Evolutionary conservation across 495 filamentous ascomycete species (phyloP), one percentile per base, ranked within the genome.

Genomic region (Glonium stellatum): DNA sequence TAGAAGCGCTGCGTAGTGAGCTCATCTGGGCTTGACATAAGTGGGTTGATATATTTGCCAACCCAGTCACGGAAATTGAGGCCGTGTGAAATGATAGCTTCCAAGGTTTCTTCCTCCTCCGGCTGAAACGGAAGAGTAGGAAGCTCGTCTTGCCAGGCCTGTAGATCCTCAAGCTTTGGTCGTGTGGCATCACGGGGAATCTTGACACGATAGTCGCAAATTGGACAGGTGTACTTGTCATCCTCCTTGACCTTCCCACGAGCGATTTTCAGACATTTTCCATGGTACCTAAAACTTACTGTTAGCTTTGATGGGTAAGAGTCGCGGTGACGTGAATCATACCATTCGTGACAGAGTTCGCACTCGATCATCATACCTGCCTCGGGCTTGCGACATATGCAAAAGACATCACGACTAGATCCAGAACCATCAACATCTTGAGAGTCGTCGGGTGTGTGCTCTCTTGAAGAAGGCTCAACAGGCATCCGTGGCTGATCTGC

Each of bases 311-410:
- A 58, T 53, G 60, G 48, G 35, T 1, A 25, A 41, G 25, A 15
- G 4, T 18, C 27, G 27, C 11, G 41, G 27, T 49, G n/a, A n/a
- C n/a, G n/a, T n/a, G 13, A 53, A 41, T 76, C 84, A 73, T 74
- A 91, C 93, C 93, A 99, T 75, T 99, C 93, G 64, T 96, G 91
- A 72, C 93, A 99, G 36, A 96, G 77, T 72, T 96, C 92, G 73
- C 93, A 99, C 70, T 99, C 93, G 64, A 99, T 96, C 93, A 99
- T 99, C 87, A 97, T 92, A 22, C 93, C 93, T 37, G 92, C 89
- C 71, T 99, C 93, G 18, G 87, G 84, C 59, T 85, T 86, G 57
- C 93, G 85, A 73, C 93, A 99, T 66, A 99, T 95, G 73, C 93
- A 99, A 73, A 97, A 99, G 3, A 97, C 92, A 71, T 97, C 92